Conservation (phyloP, 176 grass and related monocot species). For the Secale cereale region DNA sequence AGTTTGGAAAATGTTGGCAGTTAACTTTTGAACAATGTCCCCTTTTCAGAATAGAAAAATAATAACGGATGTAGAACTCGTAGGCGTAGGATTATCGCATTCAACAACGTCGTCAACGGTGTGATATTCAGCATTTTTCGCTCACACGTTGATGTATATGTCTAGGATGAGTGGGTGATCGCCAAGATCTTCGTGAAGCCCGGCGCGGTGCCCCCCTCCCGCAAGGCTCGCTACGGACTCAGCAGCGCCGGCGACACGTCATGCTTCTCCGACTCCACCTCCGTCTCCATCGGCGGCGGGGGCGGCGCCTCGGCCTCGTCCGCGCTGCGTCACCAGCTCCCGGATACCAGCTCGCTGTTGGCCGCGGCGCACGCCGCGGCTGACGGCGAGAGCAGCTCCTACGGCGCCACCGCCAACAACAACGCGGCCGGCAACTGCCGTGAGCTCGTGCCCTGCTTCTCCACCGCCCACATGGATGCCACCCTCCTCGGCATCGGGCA, state of each 20-base stretch:
- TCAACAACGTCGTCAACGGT: background rate
- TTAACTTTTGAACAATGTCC: no score
- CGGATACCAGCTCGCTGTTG: constrained; percentile 28
- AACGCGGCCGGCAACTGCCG: constrained; percentile 33
- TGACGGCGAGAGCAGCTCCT: constrained; percentile 35
- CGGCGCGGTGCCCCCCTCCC: background rate
- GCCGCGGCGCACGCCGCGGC: background rate
- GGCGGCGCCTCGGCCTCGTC: constrained; percentile 52
- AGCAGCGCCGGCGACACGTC: constrained; percentile 13
- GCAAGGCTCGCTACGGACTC: constrained; percentile 51
- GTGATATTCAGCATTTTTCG: background rate
- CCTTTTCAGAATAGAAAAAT: background rate
- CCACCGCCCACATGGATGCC: constrained; percentile 45
- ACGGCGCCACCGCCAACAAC: constrained; percentile 15
- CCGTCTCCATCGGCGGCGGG: constrained; percentile 37
- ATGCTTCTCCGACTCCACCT: constrained; percentile 72
- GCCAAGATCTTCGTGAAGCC: constrained; percentile 77
- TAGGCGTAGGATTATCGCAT: background rate
- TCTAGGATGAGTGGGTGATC: constrained; percentile 95
- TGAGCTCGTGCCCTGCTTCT: constrained; percentile 99
- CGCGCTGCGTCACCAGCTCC: constrained; percentile 35
- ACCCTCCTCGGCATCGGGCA: constrained; percentile 38
- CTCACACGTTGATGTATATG: background rate
- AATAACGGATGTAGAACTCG: no score
- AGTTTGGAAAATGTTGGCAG: background rate